phyloP scores from a whole-genome alignment of 1,139 yeast species.

The Blastobotrys petasosporus region DNA sequence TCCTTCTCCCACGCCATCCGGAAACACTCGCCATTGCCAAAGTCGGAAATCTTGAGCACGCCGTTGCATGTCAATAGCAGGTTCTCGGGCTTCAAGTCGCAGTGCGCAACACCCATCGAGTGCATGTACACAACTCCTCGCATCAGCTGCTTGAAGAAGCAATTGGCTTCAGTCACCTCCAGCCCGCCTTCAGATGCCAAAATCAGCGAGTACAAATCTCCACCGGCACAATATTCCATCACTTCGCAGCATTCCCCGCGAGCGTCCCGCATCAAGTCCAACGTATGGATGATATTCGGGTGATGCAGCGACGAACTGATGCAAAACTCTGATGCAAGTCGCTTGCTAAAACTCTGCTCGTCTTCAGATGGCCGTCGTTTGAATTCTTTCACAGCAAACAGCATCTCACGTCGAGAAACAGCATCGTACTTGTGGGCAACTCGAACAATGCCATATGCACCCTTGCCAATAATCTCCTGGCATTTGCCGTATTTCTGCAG shows the following conservation, averaged over 20 bases:
- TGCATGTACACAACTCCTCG: slow-evolving; percentile 95
- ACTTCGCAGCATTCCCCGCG: slow-evolving; percentile 94
- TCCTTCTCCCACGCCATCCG: slow-evolving; percentile 95
- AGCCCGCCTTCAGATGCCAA: slow-evolving; percentile 72
- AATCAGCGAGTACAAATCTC: slow-evolving; percentile 83
- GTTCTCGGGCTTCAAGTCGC: slow-evolving; percentile 94
- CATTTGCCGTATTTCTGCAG: slow-evolving; percentile 72
- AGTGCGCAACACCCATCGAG: slow-evolving; percentile 93
- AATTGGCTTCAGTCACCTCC: slow-evolving; percentile 85
- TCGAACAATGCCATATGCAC: slow-evolving; percentile 81
- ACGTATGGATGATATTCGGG: slow-evolving; percentile 73
- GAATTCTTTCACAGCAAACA: slow-evolving; percentile 83
- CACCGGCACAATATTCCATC: slow-evolving; percentile 95
- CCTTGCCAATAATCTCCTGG: slow-evolving; percentile 74
- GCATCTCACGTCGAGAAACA: slow-evolving; percentile 40
- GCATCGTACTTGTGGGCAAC: slow-evolving; percentile 53
- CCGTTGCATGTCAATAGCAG: slow-evolving; percentile 75
- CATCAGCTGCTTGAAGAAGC: slow-evolving; percentile 86
- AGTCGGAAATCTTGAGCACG: slow-evolving; percentile 80
- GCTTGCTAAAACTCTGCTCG: slow-evolving; percentile 54
- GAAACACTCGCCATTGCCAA: slow-evolving; percentile 94
- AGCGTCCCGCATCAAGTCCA: slow-evolving; percentile 82
- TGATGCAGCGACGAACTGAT: slow-evolving; percentile 77
- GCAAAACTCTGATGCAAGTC: slow-evolving; percentile 80
- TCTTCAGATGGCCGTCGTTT: slow-evolving; percentile 52